Percentiles rank a stretch among this genome's conserved stretches.
These are phyloP conservation scores for Ophiocordyceps camponoti-saundersi DNA, from an alignment of 2,329 filamentous ascomycete species.

Conservation along the genomic window DNA sequence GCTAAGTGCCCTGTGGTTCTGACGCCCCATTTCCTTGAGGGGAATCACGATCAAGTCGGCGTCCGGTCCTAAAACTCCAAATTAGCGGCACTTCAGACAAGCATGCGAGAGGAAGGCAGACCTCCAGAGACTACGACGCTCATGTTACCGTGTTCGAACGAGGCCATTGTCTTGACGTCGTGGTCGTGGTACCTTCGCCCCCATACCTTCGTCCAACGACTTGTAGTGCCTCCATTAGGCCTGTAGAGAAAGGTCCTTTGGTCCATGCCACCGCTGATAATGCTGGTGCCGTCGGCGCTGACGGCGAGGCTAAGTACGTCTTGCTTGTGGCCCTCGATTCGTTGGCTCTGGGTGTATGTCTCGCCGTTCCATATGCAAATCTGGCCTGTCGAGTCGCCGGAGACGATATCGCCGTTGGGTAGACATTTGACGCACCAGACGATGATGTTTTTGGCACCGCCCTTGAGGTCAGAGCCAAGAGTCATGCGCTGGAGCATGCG, in stretches of 20 bases:
- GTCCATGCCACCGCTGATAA: constrained; percentile 87
- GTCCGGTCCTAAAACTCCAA: constrained; percentile 51
- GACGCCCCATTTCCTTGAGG: constrained; percentile 54
- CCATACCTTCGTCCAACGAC: constrained; percentile 71
- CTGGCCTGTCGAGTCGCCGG: constrained; percentile 87
- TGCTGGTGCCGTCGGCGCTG: constrained; percentile 61
- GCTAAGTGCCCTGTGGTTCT: constrained; percentile 70
- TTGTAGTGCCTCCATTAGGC: constrained; percentile 38
- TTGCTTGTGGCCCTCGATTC: constrained; percentile 72
- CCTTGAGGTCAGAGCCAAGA: constrained; percentile 59
- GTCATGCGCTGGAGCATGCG: constrained; percentile 67
- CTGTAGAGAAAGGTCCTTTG: constrained; percentile 72
- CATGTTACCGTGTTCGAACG: constrained; percentile 68
- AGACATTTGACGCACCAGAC: constrained; percentile 90
- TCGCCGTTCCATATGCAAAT: constrained; percentile 87
- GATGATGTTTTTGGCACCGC: constrained; percentile 69
- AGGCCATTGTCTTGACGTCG: constrained; percentile 87
- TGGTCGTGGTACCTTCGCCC: constrained; percentile 80
- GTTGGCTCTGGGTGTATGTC: constrained; percentile 75
- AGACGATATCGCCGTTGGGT: constrained; percentile 76
- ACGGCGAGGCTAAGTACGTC: constrained; percentile 81
- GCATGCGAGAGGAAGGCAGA: constrained; percentile 13
- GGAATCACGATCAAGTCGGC: constrained; percentile 70
- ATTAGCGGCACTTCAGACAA: constrained; percentile 1
- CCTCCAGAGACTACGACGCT: constrained; percentile 88